Base-by-base conservation (phyloP, 805 yeast genomes). In the Grigorovia yakushimaensis region DNA sequence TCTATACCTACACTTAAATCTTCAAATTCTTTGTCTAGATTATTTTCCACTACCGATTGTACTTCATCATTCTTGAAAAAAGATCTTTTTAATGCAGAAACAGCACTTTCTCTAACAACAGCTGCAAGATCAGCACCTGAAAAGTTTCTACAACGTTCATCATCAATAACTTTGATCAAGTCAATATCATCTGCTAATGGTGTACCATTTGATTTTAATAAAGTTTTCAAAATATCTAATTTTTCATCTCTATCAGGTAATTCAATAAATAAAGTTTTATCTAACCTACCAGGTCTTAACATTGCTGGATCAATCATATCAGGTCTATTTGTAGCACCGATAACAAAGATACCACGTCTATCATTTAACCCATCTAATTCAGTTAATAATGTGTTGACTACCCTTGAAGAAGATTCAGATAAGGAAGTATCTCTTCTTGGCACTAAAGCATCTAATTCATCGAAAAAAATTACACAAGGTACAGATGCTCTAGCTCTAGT, bases 241-340 rank as follows among this genome's bases (percentile, higher is more conserved):
- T 96, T 74, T 63, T 93, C 98, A 2, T 69, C 73, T 0, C 79
- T 77, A 6, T 78, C 77, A 3, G 98, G 98, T 45, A 91, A 73
- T 62, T 91, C 97, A 23, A 91, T 91, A 65, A 82, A 91, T 41
- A 91, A 70, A 2, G 96, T 87, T 66, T 91, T 93, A 61, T 93
- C 98, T 57, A 91, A 73, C 65, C 98, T 78, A 5, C 98, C 98
- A 0, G 98, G 98, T 62, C 98, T 78, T 41, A 93, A 69, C 98
- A 91, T 93, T 0, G 98, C 98, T 3, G 96, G 88, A 66, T 91
- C 98, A 54, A 91, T 93, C 87, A 91, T 91, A 63, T 91, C 98
- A 0, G 98, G 98, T 62, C 98, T 77, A 59, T 91, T 91, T 0
- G 98, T 91, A 1, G 98, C 98, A 24, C 96, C 98, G 54, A 91